Base-by-base conservation (phyloP, 176 grass and related monocot genomes). In the Oryza longistaminata region DNA sequence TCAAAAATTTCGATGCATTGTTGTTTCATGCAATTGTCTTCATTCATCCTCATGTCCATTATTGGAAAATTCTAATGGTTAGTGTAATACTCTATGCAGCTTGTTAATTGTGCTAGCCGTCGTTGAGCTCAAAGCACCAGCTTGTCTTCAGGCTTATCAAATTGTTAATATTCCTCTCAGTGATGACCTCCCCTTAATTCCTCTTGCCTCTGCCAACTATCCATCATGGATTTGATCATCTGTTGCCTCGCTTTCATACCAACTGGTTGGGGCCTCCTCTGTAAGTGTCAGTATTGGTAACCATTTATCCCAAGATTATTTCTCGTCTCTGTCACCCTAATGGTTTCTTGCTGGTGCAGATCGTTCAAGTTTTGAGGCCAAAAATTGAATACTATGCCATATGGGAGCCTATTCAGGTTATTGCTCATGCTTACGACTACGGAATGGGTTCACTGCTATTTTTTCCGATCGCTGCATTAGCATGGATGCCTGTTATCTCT, bases 211-310 rank as follows among this genome's bases (percentile, higher is more conserved):
- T 92, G 91, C 81, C 70, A 86, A 77, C 94, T 98, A 74, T 98
- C 96, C 74, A 50, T 98, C 11, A 87, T 89, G 91, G 93, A 98
- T 82, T 33, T 94, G 48, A 85, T 94, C 49, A 87, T 98, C 16
- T 94, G 93, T 81, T 98, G 93, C 31, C 90, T 98, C 9, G 96
- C 93, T 65, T 98, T 98, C 76, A 82, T 98, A 81, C 96, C 96
- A 75, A 94, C 93, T 73, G 96, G 96, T 26, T 98, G 93, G 96
- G 96, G 93, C 31, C 67, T 98, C 71, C 81, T 98, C 40, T 89
- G 96, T 95, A 90, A 80, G 85, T 92, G 34, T 61, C 5, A 24
- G 13, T 29, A 6, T n/a, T 46, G 73, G 19, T 29, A 1, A 64
- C 11, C 1, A 52, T 64, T 74, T 40, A 68, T 65, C 1, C 4